A percentile compares a stretch with the other conserved stretches of the same genome.
Evolutionary conservation across 345 rosid genomes (phyloP).

Genomic region (Gossypioides kirkii): DNA sequence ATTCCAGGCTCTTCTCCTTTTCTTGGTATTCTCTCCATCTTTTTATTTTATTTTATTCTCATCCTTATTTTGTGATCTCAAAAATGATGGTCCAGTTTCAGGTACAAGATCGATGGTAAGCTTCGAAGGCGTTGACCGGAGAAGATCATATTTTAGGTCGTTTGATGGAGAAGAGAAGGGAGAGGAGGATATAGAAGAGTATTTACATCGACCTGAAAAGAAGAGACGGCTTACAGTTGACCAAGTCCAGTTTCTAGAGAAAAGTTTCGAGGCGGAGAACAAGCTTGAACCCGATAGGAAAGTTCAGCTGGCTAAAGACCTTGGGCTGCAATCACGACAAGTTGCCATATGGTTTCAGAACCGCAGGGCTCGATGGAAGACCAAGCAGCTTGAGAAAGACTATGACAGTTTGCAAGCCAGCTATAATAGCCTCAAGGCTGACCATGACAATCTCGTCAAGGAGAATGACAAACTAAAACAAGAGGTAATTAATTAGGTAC

Average conservation of each 20-base stretch:
- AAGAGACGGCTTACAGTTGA: conserved; percentile 40
- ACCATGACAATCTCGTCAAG: conserved; percentile 39
- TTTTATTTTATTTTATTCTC: not conserved
- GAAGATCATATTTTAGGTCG: conserved; percentile 25
- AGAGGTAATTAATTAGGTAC: conserved; percentile 32
- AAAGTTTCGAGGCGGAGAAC: conserved; percentile 52
- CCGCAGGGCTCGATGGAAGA: conserved; percentile 57
- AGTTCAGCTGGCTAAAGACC: conserved; percentile 56
- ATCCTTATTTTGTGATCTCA: not conserved
- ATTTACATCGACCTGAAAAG: conserved; percentile 42
- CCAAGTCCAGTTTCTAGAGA: conserved; percentile 61
- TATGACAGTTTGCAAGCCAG: conserved; percentile 40
- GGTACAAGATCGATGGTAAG: conserved; percentile 47
- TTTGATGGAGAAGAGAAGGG: conserved; percentile 40
- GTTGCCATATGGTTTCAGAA: conserved; percentile 70
- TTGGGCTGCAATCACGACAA: conserved; percentile 64
- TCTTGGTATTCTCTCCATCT: conserved; percentile 33
- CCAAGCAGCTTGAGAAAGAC: conserved; percentile 59
- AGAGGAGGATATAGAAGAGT: conserved; percentile 43
- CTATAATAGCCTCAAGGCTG: conserved; percentile 43
- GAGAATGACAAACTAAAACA: conserved; percentile 43
- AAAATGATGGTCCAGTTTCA: conserved; percentile 1
- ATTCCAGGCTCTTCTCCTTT: conserved; percentile 43
- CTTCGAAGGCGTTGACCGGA: conserved; percentile 34
- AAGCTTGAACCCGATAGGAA: conserved; percentile 66